A percentile compares a stretch with the other conserved stretches of the same genome.
Evolutionary conservation across 192 early-diverging fungal species (phyloP).

Genomic region (Endogone sp.): DNA sequence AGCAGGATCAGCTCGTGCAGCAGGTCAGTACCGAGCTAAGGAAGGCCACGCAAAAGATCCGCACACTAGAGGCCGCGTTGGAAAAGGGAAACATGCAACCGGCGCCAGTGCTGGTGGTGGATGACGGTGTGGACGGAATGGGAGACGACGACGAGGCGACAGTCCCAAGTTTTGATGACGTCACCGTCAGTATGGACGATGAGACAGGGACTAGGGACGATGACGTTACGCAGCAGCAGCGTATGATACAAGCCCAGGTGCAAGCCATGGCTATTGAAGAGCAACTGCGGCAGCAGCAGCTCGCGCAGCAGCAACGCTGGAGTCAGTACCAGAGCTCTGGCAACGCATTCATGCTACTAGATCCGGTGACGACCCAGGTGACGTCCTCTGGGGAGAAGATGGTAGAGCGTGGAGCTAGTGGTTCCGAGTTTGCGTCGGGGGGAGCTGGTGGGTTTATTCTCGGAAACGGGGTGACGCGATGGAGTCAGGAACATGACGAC

Average conservation of each 20-base stretch:
- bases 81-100: too few relatives aligned
- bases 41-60: too few relatives aligned
- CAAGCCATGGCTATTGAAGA: neutral
- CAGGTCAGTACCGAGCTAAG: too few relatives aligned
- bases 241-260: neutral
- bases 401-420: too few relatives aligned
- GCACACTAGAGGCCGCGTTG: too few relatives aligned
- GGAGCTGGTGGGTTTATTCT: too few relatives aligned
- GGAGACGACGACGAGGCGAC: neutral
- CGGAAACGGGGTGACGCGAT: too few relatives aligned
- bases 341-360: neutral
- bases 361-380: neutral
- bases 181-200: too few relatives aligned
- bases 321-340: neutral
- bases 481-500: slow-evolving; percentile 1
- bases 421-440: too few relatives aligned
- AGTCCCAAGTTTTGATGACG: neutral
- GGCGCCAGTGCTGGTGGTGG: slow-evolving; percentile 1
- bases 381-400: too few relatives aligned
- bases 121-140: neutral
- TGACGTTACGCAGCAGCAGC: neutral
- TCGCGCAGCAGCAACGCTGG: neutral
- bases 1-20: too few relatives aligned
- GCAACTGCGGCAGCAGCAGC: neutral
- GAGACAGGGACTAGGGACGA: slow-evolving; percentile 5